Conservation (phyloP, 2,329 filamentous ascomycete species). For the Aureobasidium sp. region DNA sequence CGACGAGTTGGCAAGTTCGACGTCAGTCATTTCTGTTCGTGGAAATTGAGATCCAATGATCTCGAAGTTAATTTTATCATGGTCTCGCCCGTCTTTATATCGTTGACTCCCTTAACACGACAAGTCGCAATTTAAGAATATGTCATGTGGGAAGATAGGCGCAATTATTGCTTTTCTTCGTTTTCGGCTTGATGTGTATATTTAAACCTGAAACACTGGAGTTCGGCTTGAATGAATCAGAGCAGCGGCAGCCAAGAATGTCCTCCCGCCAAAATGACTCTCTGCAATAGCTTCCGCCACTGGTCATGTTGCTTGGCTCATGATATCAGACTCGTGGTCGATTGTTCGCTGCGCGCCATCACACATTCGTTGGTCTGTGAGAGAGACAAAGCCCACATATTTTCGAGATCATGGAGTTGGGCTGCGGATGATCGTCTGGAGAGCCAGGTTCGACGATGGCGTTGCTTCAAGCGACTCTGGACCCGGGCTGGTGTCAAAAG, state of each 20-base stretch:
- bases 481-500: not conserved
- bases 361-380: not conserved
- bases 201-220: conserved; percentile 10
- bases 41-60: not conserved
- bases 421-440: conserved; percentile 10
- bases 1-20: not conserved
- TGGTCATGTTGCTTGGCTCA: conserved; percentile 1
- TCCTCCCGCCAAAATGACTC: not conserved
- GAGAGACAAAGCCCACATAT: not conserved
- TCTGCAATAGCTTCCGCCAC: not conserved
- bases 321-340: not conserved
- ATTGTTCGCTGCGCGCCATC: not conserved
- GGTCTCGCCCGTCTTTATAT: not conserved
- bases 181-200: not conserved
- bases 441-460: not conserved
- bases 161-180: not conserved
- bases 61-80: not conserved
- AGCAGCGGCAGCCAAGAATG: not conserved
- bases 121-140: not conserved
- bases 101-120: not conserved
- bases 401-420: not conserved
- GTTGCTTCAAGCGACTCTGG: not conserved
- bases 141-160: not conserved
- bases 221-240: not conserved
- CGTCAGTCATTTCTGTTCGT: not conserved